Base-by-base conservation (phyloP, 352 stramenopile genomes). In the Blastocystis sp. region DNA sequence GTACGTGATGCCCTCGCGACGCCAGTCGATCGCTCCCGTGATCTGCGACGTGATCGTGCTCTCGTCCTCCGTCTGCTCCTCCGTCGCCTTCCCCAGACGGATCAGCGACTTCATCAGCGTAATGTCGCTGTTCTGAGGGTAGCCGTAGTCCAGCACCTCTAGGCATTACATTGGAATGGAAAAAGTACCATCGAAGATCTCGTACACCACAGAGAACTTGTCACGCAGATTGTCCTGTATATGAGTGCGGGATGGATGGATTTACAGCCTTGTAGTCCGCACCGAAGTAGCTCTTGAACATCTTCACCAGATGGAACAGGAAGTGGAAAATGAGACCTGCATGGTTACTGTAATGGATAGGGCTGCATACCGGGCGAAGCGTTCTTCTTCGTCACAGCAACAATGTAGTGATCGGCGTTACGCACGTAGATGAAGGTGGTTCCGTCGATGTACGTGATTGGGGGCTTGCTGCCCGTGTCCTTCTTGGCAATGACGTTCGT, bases 111-210 rank as follows among this genome's bases (percentile, higher is more conserved):
- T 96, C 87, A 98, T 91, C 24, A 97, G 93, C 89, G 98, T 95
- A 44, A 97, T 96, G 29, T 94, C 93, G 88, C 94, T 97, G 89
- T 97, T 98, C 90, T 98, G 96, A 36, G 95, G 95, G 89, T 98
- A 98, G 4, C 96, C 95, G 91, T 97, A 97, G 90, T 98, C 96
- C 93, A 98, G 97, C 4, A 94, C 98, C 88, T 98, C 95, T 90
- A 86, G 4, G n/a, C 16, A 32, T 63, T 34, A 48, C 29, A 4
- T 21, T 34, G 9, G 40, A 11, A 63, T 18, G 87, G 40, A 51
- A 87, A 11, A 40, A 63, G 21, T 63, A 90, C 88, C 89, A 86
- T 98, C 96, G 87, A 98, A 93, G 38, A 98, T 91, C 90, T 98
- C 96, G 85, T 98, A 98, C 84, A 98, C 94, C 40, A 98, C 90